Base-by-base conservation (phyloP, 441 rosid species). In the Bruguiera hainesii region DNA sequence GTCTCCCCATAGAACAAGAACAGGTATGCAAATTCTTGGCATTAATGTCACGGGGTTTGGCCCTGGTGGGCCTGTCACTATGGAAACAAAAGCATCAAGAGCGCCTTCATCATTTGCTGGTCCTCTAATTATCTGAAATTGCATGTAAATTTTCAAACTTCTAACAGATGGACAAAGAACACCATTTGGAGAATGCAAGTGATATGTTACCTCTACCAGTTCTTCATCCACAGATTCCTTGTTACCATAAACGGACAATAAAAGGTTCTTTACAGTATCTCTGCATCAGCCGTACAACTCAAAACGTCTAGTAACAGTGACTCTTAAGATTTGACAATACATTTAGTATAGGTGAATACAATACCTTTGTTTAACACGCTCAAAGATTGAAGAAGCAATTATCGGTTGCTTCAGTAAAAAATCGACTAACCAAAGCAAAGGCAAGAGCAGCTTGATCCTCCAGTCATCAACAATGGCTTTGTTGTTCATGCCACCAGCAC, bases 401-500 rank as follows among this genome's bases (percentile, higher is more conserved):
- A 60, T 56, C 59, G 76, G 80, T 74, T 89, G 96, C 68, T 82
- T 90, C 66, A 93, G 70, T 61, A 93, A 75, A 70, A 89, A 87
- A 77, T 90, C 98, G 30, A 93, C 21, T 60, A 93, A 76, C 82
- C 81, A 85, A 56, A 93, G 88, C 76, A 93, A 70, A 11, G 96
- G 96, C 18, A 85, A 69, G 56, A 90, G 35, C 4, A 90, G 79
- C 81, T 84, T 93, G 85, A 93, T 89, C 85, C 97, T 85, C 97
- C 98, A 93, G 81, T 93, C 97, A 35, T 93, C 93, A 69, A 93
- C 88, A 61, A 90, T 78, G 3, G 96, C 97, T 82, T 93, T 90
- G 75, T 90, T 90, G 81, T 93, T 93, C 98, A 93, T 90, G 56
- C 97, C 97, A 71, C 98, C 97, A 26, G 98, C 84, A 79, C 97